Evolutionary conservation across 1,284 basidiomycete genomes (phyloP), one percentile per base, ranked within the genome.

Genomic region (Trichosporon sp.): DNA sequence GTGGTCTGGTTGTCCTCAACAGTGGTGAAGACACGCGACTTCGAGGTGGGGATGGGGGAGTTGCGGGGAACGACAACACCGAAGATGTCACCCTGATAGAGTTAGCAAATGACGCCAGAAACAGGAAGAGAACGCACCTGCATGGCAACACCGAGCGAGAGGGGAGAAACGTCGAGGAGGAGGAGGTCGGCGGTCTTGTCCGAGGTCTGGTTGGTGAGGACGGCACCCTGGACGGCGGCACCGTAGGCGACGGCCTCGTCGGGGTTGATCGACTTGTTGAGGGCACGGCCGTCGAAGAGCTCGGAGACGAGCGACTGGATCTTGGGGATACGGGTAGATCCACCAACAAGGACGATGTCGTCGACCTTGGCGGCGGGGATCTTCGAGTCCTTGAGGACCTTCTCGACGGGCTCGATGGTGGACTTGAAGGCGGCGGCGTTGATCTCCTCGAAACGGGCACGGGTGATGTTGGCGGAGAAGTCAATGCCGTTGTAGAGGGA

Each of bases 361-460:
- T 99, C 93, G 77, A 98, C 94, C 90, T 98, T 98, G 83, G 95
- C 92, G 77, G 92, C 91, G 78, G 93, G 86, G 86, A 99, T 96
- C 90, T 98, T 99, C 76, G 96, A 90, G 87, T 99, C 97, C 88
- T 97, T 97, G 84, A 99, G 89, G 73, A 99, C 96, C 88, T 97
- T 97, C 87, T 98, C 95, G 75, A 99, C 97, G 71, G 97, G 97
- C 76, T 98, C 96, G 74, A 99, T 87, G 75, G 96, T 99, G 63
- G 94, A 95, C 87, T 96, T 96, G 91, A 99, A 99, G 82, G 91
- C 87, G 67, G 86, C 80, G 74, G 93, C 93, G 85, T 98, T 98
- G 88, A 99, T 96, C 88, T 99, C 96, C 87, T 99, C 97, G 88
- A 99, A 99, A 85, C 96, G 94, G 79, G 97, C 97, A 90, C 97